phyloP scores from a whole-genome alignment of 805 yeast genomes.

The Tetrapisispora taiwanensis region DNA sequence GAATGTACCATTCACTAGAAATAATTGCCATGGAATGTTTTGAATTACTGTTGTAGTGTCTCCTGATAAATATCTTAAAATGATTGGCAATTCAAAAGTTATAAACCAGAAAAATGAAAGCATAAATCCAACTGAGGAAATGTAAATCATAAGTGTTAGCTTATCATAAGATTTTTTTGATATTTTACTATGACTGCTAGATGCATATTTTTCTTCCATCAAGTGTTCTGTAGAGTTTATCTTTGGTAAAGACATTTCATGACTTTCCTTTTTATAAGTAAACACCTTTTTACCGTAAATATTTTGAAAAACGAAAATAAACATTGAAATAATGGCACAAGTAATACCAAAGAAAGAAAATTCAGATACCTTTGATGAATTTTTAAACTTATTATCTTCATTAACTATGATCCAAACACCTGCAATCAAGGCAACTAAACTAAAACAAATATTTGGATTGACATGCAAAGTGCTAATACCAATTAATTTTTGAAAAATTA shows the following conservation, averaged over 20 bases:
- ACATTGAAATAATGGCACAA: conserved; percentile 56
- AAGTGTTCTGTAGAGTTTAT: not conserved
- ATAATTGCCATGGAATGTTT: conserved; percentile 37
- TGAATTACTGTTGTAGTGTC: conserved; percentile 17
- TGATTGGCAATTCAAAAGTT: conserved; percentile 44
- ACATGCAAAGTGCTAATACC: conserved; percentile 13
- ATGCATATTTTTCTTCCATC: conserved; percentile 3
- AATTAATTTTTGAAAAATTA: conserved; percentile 41
- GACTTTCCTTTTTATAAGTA: conserved; percentile 32
- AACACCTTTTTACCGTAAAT: conserved; percentile 77
- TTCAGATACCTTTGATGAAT: conserved; percentile 3
- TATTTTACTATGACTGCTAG: conserved; percentile 8
- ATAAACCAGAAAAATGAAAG: conserved; percentile 70
- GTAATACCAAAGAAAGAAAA: conserved; percentile 42
- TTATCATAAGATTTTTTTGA: conserved; percentile 53
- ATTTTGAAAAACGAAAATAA: conserved; percentile 76
- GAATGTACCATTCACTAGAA: conserved; percentile 58
- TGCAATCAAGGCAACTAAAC: conserved; percentile 17
- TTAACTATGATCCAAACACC: conserved; percentile 27
- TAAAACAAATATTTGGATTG: conserved; percentile 10
- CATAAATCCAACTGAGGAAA: conserved; percentile 61
- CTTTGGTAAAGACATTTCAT: conserved; percentile 1
- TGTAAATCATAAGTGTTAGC: conserved; percentile 68
- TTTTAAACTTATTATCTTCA: conserved; percentile 9
- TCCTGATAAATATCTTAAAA: conserved; percentile 12